Evolutionary conservation across 169 alveolate genomes (phyloP), one percentile per base, ranked within the genome.

Genomic region (Perkinsus marinus): DNA sequence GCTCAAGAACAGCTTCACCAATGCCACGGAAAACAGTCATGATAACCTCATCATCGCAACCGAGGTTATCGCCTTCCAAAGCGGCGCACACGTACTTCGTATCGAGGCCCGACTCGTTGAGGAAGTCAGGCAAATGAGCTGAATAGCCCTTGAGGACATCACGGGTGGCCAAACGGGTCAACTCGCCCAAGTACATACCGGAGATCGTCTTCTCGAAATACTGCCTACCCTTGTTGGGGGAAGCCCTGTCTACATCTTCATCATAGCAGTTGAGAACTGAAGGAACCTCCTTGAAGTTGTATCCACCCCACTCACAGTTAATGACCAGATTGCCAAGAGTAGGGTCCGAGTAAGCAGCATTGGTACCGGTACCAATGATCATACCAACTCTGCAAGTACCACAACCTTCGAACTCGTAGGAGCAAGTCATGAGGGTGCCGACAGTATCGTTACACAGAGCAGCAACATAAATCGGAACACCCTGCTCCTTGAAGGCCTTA

Each of bases 311-410:
- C 34, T 92, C 94, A 41, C 93, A 46, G 79, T 92, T 92, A 13
- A 92, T 89, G 38, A 92, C 91, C 57, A 92, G 37, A 22, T 57
- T 39, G 39, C 39, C 37, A n/a, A 92, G 90, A 16, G 47, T 57
- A 10, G 94, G 93, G 69, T 92, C 94, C 37, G 89, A 26, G 89
- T 92, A 92, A 90, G 93, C 91, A 5, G 94, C 93, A 90, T 92
- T 92, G n/a, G 91, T 43, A 37, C 94, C 94, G 22, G 94, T 92
- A 79, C 94, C 94, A 47, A 92, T 90, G 19, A 92, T 92, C 89
- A 92, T 91, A 39, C 94, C 94, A 47, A 92, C 39, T 13, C 89
- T 57, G 79, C 79, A 57, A 26, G 79, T 57, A 57, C 79, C 79
- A 57, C 79, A 57, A 16, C 79, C 79, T 16, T 57, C 79, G 79